These are phyloP conservation scores for Microbotryomycetes sp. DNA, from an alignment of 1,284 basidiomycete genomes.

Conservation along the genomic window DNA sequence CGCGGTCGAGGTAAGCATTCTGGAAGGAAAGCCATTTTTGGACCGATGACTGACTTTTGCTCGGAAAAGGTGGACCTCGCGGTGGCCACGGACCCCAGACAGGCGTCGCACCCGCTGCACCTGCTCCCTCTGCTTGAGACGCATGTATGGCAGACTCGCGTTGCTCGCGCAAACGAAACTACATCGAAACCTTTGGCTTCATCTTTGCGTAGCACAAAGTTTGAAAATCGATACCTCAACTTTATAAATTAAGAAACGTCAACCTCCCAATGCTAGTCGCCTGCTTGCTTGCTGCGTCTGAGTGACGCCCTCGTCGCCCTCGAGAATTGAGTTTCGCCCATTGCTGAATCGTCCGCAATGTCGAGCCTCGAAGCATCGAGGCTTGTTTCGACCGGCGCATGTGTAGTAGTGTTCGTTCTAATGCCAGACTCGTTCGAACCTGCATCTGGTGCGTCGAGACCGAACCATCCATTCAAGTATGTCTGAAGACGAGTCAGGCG, in stretches of 20 bases:
- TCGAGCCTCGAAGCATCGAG: not conserved
- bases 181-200: too few species aligned
- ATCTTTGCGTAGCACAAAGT: too few species aligned
- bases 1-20: conserved; percentile 4
- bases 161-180: too few species aligned
- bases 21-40: too few species aligned
- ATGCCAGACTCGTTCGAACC: not conserved
- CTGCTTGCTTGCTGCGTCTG: not conserved
- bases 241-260: too few species aligned
- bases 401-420: not conserved
- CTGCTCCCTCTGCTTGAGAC: not conserved
- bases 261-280: too few species aligned
- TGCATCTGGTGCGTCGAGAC: conserved; percentile 10
- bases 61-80: not conserved
- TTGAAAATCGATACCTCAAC: too few species aligned
- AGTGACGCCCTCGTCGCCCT: conserved; percentile 6
- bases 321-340: conserved; percentile 21
- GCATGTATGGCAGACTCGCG: too few species aligned
- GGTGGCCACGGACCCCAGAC: not conserved
- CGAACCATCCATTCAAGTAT: conserved; percentile 26
- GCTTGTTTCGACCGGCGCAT: conserved; percentile 1
- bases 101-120: not conserved
- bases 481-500: too few species aligned
- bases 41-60: not conserved
- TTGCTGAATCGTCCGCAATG: not conserved